phyloP scores from a whole-genome alignment of 1,284 basidiomycete species.

The Rhodotorula sp. region DNA sequence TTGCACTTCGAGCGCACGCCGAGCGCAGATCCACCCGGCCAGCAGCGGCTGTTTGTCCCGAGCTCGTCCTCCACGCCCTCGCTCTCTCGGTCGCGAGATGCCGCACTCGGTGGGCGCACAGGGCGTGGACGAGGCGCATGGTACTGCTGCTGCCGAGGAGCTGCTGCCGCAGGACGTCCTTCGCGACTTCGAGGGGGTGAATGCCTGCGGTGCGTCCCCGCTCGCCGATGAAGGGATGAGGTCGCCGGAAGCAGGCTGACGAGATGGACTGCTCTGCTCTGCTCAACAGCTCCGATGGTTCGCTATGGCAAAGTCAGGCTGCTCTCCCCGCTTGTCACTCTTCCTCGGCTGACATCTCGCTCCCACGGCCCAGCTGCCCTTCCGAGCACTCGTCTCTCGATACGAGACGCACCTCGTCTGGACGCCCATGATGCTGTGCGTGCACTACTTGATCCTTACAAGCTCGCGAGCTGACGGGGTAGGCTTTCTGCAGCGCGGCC shows the following conservation, averaged over 20 bases:
- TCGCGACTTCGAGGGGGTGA: conserved; percentile 51
- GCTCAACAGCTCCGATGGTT: conserved; percentile 42
- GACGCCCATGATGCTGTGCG: conserved; percentile 62
- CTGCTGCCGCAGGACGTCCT: conserved; percentile 54
- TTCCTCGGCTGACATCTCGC: too few species aligned
- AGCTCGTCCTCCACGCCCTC: too few species aligned
- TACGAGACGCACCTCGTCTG: conserved; percentile 61
- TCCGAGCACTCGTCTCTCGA: conserved; percentile 58
- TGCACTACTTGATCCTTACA: background rate
- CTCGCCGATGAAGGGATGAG: too few species aligned
- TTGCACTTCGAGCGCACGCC: too few species aligned
- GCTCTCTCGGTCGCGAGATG: too few species aligned
- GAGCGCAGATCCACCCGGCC: too few species aligned
- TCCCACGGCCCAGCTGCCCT: conserved; percentile 50
- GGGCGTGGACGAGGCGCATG: too few species aligned
- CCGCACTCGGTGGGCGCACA: too few species aligned
- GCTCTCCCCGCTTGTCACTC: too few species aligned
- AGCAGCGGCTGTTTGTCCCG: too few species aligned
- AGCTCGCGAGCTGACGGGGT: conserved; percentile 19
- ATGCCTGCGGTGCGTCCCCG: conserved; percentile 51
- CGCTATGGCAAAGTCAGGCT: conserved; percentile 55
- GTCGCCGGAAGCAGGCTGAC: background rate
- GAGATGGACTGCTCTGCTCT: background rate
- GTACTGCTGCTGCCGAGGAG: conserved; percentile 29
- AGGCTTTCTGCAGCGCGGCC: conserved; percentile 34